Evolutionary conservation across 2,329 filamentous ascomycete species (phyloP).

Genomic region (Chaetothyriales sp.): DNA sequence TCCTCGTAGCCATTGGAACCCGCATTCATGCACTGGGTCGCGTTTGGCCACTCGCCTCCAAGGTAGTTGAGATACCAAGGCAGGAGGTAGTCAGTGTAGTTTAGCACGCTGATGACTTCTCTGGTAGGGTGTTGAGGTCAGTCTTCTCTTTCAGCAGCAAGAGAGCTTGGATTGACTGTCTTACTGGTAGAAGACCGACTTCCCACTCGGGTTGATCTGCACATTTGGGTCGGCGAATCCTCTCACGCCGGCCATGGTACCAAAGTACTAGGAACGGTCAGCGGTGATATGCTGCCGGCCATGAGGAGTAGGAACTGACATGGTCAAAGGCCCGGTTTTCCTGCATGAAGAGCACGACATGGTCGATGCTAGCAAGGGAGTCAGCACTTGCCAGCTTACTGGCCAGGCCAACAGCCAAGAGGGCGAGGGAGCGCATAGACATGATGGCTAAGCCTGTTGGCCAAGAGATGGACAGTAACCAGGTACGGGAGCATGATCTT

Average conservation of each 20-base stretch:
- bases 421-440: not conserved
- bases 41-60: conserved; percentile 34
- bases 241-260: conserved; percentile 40
- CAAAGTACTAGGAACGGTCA: conserved; percentile 34
- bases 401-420: conserved; percentile 1
- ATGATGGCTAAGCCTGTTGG: not conserved
- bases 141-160: too few relatives aligned
- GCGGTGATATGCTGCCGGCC: not conserved
- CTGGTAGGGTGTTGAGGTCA: conserved; percentile 12
- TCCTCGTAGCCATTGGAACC: conserved; percentile 38
- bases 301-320: conserved; percentile 20
- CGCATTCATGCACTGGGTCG: conserved; percentile 40
- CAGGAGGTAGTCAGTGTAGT: conserved; percentile 30
- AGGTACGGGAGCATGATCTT: too few relatives aligned
- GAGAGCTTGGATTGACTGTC: conserved; percentile 12
- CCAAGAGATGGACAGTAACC: too few relatives aligned
- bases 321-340: conserved; percentile 31
- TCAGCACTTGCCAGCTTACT: conserved; percentile 17
- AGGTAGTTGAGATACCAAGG: conserved; percentile 43
- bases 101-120: conserved; percentile 28
- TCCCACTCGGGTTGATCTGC: conserved; percentile 32
- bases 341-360: conserved; percentile 46
- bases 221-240: conserved; percentile 43
- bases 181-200: conserved; percentile 35
- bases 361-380: conserved; percentile 37